Evolutionary conservation across 106 monocot genomes (phyloP), one percentile per base, ranked within the genome.

Genomic region (Vanilla planifolia): DNA sequence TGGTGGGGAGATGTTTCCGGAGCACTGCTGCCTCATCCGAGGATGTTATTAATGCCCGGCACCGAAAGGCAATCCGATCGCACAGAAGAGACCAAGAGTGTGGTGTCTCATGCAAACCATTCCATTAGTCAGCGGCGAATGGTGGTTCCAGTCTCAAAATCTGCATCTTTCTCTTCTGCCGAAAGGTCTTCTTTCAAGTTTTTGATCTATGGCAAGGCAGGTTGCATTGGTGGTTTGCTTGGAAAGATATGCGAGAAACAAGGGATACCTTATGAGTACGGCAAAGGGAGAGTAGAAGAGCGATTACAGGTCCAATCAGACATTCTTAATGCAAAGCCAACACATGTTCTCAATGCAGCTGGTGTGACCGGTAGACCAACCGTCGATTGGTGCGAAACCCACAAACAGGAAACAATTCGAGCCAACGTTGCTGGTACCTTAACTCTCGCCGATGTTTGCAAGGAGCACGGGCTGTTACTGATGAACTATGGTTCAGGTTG

Each of bases 271-370:
- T 72, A 35, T 47, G 65, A 72, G 33, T 72, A 72, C 22, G 72
- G 65, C 8, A 72, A 58, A 43, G 72, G 72, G n/a, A 21, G 72
- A 14, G 43, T 72, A 8, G 36, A 72, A 59, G 65, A 72, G 3
- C 64, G 72, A 11, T 46, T 58, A 2, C 47, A 48, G 45, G 65
- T 72, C 25, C 36, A 48, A 15, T 65, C 27, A 33, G 72, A 72
- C 22, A 65, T 72, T 59, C 72, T 59, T n/a, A 57, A 65, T 64
- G 72, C 30, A 36, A 72, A 65, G 39, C 72, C 72, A 26, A 65
- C 72, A 7, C 72, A 72, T 65, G 72, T 72, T 39, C 65, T 72
- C 48, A 72, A 72, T 48, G 72, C 72, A 16, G 72, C 72, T 17
- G 72, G 72, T 14, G 64, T 72, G n/a, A 72, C 72, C 6, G 72